Percentiles rank a stretch among this genome's conserved stretches.
These are phyloP conservation scores for Solanum stenotomum DNA, from an alignment of 257 asterid species.

Conservation along the genomic window DNA sequence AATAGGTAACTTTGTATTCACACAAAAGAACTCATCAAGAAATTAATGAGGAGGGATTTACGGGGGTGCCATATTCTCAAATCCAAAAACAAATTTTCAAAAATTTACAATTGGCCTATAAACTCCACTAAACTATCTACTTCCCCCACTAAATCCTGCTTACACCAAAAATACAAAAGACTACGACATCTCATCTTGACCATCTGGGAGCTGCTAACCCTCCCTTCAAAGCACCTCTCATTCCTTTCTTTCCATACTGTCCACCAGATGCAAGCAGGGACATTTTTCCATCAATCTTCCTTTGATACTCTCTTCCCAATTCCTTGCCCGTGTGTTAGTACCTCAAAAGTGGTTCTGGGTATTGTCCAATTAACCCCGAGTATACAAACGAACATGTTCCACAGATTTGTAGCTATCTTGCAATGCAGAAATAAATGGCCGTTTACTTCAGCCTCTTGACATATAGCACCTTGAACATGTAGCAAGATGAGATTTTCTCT, in stretches of 20 bases:
- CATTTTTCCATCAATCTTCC: background rate
- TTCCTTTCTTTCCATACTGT: background rate
- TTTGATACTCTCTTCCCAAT: background rate
- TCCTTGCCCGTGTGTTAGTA: background rate
- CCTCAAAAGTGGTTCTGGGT: background rate
- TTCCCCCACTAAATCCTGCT: too few relatives aligned
- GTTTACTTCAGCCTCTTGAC: background rate
- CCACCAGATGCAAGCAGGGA: background rate
- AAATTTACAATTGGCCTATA: too few relatives aligned
- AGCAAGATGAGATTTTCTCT: background rate
- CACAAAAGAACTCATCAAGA: too few relatives aligned
- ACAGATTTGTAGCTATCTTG: background rate
- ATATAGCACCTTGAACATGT: background rate
- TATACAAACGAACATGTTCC: background rate
- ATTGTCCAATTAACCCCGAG: background rate
- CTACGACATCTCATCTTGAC: too few relatives aligned
- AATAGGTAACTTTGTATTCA: too few relatives aligned
- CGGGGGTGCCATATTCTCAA: too few relatives aligned
- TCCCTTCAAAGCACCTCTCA: background rate
- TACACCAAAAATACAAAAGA: too few relatives aligned
- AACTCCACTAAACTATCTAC: too few relatives aligned
- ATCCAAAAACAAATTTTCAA: too few relatives aligned
- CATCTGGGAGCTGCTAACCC: background rate
- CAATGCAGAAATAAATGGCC: background rate
- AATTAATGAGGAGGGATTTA: too few relatives aligned